A percentile compares a stretch with the other conserved stretches of the same genome.
phyloP scores from a whole-genome alignment of 768 basidiomycete species.

The Tylopilus plumbeoviolaceoides region DNA sequence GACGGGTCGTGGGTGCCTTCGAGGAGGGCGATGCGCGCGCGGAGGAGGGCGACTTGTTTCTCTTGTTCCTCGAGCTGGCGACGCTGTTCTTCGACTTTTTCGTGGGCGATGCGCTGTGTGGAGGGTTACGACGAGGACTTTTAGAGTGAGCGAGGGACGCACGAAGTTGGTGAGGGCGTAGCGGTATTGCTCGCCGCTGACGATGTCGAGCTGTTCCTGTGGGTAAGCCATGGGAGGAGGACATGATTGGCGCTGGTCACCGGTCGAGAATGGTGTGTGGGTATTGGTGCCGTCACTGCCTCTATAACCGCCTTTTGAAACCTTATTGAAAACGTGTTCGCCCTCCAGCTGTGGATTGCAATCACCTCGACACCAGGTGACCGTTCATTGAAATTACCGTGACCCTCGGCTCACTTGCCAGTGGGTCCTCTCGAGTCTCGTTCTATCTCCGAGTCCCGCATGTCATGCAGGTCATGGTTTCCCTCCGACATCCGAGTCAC shows the following conservation, averaged over 20 bases:
- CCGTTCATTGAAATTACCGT: no score
- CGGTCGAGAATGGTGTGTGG: no score
- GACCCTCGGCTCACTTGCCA: no score
- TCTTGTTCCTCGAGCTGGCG: conserved; percentile 80
- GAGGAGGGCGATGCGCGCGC: conserved; percentile 3
- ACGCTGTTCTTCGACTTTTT: conserved; percentile 83
- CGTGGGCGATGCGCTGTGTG: conserved; percentile 70
- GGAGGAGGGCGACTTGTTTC: conserved; percentile 58
- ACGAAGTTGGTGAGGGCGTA: conserved; percentile 85
- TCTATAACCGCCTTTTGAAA: no score
- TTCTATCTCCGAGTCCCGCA: no score
- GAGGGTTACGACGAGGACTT: not conserved
- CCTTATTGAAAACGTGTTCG: no score
- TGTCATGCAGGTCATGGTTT: no score
- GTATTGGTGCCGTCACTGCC: no score
- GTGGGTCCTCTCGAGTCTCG: no score
- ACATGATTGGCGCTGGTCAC: conserved; percentile 1
- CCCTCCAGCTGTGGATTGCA: no score
- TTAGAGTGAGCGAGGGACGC: conserved; percentile 22
- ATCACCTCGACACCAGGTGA: no score
- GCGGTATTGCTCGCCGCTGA: conserved; percentile 65
- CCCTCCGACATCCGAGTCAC: no score
- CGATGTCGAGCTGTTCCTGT: conserved; percentile 25
- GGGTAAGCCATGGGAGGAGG: conserved; percentile 9
- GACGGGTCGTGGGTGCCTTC: conserved; percentile 50